Conservation (phyloP, 805 yeast species). For the Nakazawaea holstii region DNA sequence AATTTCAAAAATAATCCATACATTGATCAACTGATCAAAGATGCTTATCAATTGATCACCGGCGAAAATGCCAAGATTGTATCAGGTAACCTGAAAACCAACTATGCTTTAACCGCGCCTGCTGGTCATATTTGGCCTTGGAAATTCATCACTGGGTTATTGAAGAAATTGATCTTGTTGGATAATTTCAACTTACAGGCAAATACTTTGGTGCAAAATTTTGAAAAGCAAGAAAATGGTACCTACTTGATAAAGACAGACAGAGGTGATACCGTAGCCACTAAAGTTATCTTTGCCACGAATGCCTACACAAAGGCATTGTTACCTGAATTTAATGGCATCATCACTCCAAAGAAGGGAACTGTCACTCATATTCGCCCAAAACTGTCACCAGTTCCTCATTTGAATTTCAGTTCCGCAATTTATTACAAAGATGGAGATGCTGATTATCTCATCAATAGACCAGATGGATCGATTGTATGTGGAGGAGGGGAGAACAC, state of each 20-base stretch:
- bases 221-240: conserved; percentile 20
- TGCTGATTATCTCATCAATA: conserved; percentile 27
- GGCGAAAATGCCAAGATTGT: conserved; percentile 26
- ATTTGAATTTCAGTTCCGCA: conserved; percentile 24
- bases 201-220: conserved; percentile 30
- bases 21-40: conserved; percentile 22
- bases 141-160: conserved; percentile 29
- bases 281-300: conserved; percentile 29
- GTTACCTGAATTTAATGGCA: conserved; percentile 17
- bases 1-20: conserved; percentile 23
- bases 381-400: conserved; percentile 17
- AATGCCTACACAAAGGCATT: conserved; percentile 22
- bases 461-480: conserved; percentile 32
- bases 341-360: conserved; percentile 24
- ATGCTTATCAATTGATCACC: conserved; percentile 23
- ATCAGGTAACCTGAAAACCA: conserved; percentile 23
- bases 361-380: conserved; percentile 19
- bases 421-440: conserved; percentile 14
- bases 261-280: conserved; percentile 24
- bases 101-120: conserved; percentile 29
- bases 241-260: conserved; percentile 26
- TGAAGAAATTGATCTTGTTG: conserved; percentile 23
- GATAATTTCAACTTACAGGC: conserved; percentile 34
- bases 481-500: conserved; percentile 25
- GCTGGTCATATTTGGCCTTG: conserved; percentile 43